These are phyloP conservation scores for Quercus bicolor DNA, from an alignment of 306 rosid species.

Conservation along the genomic window DNA sequence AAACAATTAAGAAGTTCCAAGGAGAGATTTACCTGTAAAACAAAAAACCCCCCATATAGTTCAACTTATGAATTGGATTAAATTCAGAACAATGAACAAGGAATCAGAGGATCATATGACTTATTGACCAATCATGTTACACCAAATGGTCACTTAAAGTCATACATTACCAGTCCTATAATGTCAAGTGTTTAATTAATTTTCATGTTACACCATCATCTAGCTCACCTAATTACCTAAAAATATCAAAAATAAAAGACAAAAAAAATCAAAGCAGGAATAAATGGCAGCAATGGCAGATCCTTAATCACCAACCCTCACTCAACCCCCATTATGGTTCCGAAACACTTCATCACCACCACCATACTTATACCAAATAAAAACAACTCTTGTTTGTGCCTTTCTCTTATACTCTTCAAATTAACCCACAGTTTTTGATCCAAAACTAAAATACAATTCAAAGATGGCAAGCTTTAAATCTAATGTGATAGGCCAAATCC, in stretches of 20 bases:
- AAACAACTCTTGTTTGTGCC: neutral
- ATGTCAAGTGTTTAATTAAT: neutral
- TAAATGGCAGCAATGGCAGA: neutral
- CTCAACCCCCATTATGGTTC: neutral
- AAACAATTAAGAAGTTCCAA: slow-evolving; percentile 10
- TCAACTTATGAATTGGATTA: neutral
- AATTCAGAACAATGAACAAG: neutral
- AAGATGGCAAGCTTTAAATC: too few species aligned
- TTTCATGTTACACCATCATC: neutral
- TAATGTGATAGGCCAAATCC: too few species aligned
- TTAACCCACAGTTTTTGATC: neutral
- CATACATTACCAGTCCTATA: neutral
- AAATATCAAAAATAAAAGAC: neutral
- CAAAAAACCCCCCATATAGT: neutral
- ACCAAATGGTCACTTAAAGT: neutral
- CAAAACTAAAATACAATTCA: too few species aligned
- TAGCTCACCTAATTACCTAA: neutral
- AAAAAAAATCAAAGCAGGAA: neutral
- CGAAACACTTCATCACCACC: neutral
- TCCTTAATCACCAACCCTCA: neutral
- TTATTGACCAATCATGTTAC: neutral
- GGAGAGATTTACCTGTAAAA: neutral
- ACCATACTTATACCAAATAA: neutral
- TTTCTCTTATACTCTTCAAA: neutral
- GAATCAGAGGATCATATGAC: neutral